These are phyloP conservation scores for Ogataea ganodermae DNA, from an alignment of 805 yeast species.

Conservation along the genomic window DNA sequence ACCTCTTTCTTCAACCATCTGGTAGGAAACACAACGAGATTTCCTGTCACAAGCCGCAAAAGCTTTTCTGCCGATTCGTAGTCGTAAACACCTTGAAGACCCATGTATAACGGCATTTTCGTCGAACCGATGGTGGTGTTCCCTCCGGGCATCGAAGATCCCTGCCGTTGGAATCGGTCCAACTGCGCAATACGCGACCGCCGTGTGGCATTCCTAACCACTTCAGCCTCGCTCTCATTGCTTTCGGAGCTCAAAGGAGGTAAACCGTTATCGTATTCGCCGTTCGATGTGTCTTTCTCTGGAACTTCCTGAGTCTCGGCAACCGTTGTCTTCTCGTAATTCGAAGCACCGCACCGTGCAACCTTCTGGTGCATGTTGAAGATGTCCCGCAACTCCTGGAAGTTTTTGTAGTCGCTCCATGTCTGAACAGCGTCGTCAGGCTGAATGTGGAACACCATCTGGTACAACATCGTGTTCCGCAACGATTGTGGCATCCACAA, in stretches of 20 bases:
- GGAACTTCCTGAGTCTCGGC: not conserved
- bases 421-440: conserved; percentile 90
- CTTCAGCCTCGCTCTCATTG: conserved; percentile 11
- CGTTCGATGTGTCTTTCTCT: not conserved
- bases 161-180: conserved; percentile 30
- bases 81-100: conserved; percentile 42
- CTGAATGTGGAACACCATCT: conserved; percentile 88
- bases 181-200: conserved; percentile 31
- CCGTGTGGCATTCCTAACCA: conserved; percentile 24
- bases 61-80: conserved; percentile 75
- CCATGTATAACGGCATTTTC: conserved; percentile 16
- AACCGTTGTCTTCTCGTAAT: not conserved
- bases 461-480: conserved; percentile 76
- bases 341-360: not conserved
- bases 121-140: conserved; percentile 9
- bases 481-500: conserved; percentile 82
- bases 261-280: not conserved
- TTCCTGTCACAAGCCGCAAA: conserved; percentile 75
- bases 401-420: conserved; percentile 87
- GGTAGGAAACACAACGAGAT: conserved; percentile 86
- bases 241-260: conserved; percentile 12
- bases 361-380: conserved; percentile 40
- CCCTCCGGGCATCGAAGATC: conserved; percentile 11
- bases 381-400: conserved; percentile 58
- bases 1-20: conserved; percentile 89